These are phyloP conservation scores for Aspergillus cavernicola DNA, from an alignment of 495 filamentous ascomycete species.

Conservation along the genomic window DNA sequence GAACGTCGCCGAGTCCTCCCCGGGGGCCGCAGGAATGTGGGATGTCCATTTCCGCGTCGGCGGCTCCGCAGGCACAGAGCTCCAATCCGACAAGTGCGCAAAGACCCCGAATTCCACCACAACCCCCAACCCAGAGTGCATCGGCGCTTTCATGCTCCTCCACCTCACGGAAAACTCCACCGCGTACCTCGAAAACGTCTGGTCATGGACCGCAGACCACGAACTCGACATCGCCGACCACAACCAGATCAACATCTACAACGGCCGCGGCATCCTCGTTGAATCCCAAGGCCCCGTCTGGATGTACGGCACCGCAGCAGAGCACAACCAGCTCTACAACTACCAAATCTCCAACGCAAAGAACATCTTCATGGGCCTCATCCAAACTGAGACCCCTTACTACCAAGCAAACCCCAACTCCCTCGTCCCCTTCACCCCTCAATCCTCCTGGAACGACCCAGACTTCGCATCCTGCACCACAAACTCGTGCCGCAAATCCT, in stretches of 20 bases:
- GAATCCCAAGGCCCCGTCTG: conserved; percentile 58
- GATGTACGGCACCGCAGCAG: conserved; percentile 75
- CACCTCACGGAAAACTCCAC: conserved; percentile 69
- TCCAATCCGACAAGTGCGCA: conserved; percentile 70
- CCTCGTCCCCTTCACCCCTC: conserved; percentile 60
- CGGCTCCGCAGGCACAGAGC: conserved; percentile 73
- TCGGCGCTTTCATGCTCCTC: conserved; percentile 75
- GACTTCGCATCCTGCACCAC: conserved; percentile 63
- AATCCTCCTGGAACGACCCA: conserved; percentile 65
- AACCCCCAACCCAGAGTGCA: conserved; percentile 54
- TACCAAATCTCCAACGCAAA: conserved; percentile 79
- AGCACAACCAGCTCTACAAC: conserved; percentile 88
- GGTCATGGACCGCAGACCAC: conserved; percentile 96
- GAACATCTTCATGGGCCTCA: conserved; percentile 79
- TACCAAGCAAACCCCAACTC: conserved; percentile 83
- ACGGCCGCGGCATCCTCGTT: conserved; percentile 79
- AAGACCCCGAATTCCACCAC: conserved; percentile 58
- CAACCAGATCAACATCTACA: conserved; percentile 87
- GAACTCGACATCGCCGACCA: conserved; percentile 74
- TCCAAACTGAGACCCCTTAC: conserved; percentile 93
- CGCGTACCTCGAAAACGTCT: conserved; percentile 85
- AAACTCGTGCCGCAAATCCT: conserved; percentile 70
- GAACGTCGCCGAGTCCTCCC: conserved; percentile 67
- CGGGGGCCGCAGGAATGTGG: conserved; percentile 79
- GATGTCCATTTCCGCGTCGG: conserved; percentile 86